Base-by-base conservation (phyloP, 805 yeast species). In the Torulaspora franciscae region DNA sequence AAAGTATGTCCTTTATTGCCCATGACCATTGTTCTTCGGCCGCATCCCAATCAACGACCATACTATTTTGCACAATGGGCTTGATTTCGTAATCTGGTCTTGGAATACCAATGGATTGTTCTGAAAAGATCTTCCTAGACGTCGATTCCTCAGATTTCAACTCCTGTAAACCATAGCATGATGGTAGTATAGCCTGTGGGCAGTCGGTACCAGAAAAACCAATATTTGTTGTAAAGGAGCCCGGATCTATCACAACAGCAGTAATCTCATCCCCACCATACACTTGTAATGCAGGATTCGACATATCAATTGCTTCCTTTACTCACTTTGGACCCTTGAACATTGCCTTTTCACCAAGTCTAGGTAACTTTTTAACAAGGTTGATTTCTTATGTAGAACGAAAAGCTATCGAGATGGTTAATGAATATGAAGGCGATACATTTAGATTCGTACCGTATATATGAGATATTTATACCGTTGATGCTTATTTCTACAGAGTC, bases 151-250 rank as follows among this genome's bases (percentile, higher is more conserved):
- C 47, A 15, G 42, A 48, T 25, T 58, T 64, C 39, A 45, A 8
- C 37, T 52, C 40, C 37, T 45, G 24, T 45, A 46, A 45, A 7
- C 81, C 84, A 58, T 79, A 87, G 48, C 65, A 75, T 0, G 96
- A 85, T 2, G 96, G 93, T 9, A 82, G 64, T 19, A 85, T 77
- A 3, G 81, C 69, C 51, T 82, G 77, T 9, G 99, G 99, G 43
- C 79, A 75, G 61, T 90, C 96, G 46, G 88, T 91, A 8, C 98
- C 98, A 3, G 97, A 90, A 65, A 79, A 89, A 1, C 99, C 99
- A 14, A 83, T 79, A 43, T 91, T 79, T 6, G 96, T 88, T 48
- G 79, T 70, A 49, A 74, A 79, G 8, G 96, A 83, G 28, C 98
- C 98, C 1, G 95, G 90, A 59, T 93, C 98, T 22, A 91, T 72